phyloP scores from a whole-genome alignment of 495 filamentous ascomycete genomes.

The Lophiotrema nucula region DNA sequence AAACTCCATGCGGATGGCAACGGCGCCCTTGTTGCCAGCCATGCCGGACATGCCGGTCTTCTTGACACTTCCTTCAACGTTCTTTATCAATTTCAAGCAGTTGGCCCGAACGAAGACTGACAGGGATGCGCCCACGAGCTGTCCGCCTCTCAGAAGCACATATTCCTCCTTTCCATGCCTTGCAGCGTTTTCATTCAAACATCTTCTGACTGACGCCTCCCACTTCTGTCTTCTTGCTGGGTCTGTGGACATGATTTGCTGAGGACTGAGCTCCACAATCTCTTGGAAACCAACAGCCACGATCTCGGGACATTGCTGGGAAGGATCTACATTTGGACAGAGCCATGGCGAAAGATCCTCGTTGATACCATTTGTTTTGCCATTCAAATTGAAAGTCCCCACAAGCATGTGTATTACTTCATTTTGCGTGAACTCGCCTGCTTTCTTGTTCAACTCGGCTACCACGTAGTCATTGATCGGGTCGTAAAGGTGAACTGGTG shows the following conservation, averaged over 20 bases:
- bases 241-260: conserved; percentile 99
- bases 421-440: conserved; percentile 48
- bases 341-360: conserved; percentile 86
- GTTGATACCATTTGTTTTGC: conserved; percentile 68
- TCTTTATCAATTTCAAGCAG: conserved; percentile 77
- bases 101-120: conserved; percentile 85
- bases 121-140: conserved; percentile 90
- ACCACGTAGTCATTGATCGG: conserved; percentile 88
- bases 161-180: conserved; percentile 69
- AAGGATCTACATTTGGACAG: conserved; percentile 53
- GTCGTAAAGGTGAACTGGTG: conserved; percentile 82
- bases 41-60: conserved; percentile 98
- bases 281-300: conserved; percentile 93
- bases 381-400: conserved; percentile 95
- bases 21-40: conserved; percentile 97
- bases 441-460: conserved; percentile 63
- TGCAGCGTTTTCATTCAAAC: conserved; percentile 68
- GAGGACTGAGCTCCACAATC: conserved; percentile 92
- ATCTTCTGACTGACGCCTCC: conserved; percentile 77
- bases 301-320: conserved; percentile 67
- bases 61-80: conserved; percentile 92
- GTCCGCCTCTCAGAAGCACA: conserved; percentile 83
- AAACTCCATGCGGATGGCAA: conserved; percentile 93
- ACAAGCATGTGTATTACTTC: conserved; percentile 65
- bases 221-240: conserved; percentile 78